Conservation (phyloP, 1,284 basidiomycete genomes). For the Marasmius sp. region DNA sequence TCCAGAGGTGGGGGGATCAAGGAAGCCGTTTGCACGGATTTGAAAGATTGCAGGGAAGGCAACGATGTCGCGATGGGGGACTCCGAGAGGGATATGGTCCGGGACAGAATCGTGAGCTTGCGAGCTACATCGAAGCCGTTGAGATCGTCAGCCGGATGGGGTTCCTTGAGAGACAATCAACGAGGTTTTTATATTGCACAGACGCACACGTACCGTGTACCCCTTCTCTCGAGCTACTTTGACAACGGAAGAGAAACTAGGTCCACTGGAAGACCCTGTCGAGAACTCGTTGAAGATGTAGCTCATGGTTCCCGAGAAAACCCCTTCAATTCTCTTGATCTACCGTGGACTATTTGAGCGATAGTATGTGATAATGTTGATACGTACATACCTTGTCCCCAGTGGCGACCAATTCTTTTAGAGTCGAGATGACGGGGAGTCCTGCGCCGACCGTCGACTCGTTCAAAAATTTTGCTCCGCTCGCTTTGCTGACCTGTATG, state of each 20-base stretch:
- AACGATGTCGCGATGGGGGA: constrained; percentile 28
- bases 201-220: constrained; percentile 71
- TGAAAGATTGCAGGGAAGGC: constrained; percentile 57
- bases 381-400: constrained; percentile 75
- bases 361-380: constrained; percentile 47
- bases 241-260: constrained; percentile 88
- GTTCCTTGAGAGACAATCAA: constrained; percentile 63
- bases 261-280: constrained; percentile 55
- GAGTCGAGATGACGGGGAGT: constrained; percentile 87
- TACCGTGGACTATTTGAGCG: constrained; percentile 24
- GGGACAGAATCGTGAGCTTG: constrained; percentile 93
- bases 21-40: constrained; percentile 81
- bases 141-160: constrained; percentile 95
- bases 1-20: constrained; percentile 82
- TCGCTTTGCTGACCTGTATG: constrained; percentile 49
- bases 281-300: constrained; percentile 99
- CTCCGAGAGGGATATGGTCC: constrained; percentile 56
- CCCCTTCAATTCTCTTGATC: constrained; percentile 81
- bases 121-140: constrained; percentile 96
- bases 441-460: constrained; percentile 97
- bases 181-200: neutral
- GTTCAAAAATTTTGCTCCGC: constrained; percentile 76
- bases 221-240: constrained; percentile 88
- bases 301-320: constrained; percentile 93
- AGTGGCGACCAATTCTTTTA: constrained; percentile 90